phyloP scores from a whole-genome alignment of 768 basidiomycete species.

The Psilocybe azurescens region DNA sequence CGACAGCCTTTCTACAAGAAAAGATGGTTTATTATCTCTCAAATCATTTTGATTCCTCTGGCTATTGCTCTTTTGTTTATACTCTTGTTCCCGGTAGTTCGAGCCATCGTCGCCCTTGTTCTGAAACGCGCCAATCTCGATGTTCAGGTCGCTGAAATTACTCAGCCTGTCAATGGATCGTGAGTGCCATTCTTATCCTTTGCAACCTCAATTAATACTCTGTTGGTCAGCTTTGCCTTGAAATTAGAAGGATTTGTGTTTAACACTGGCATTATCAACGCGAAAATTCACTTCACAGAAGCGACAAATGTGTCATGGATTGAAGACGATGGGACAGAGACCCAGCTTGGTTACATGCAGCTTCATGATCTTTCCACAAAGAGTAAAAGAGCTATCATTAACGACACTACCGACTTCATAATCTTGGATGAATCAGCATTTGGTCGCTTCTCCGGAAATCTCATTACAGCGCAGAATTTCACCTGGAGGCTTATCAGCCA shows the following conservation, averaged over 20 bases:
- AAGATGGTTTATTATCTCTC: slow-evolving; percentile 66
- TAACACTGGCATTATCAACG: slow-evolving; percentile 70
- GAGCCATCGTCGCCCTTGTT: slow-evolving; percentile 68
- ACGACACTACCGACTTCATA: slow-evolving; percentile 62
- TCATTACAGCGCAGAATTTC: slow-evolving; percentile 73
- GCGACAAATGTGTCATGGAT: slow-evolving; percentile 67
- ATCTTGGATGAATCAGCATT: slow-evolving; percentile 64
- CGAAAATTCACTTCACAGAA: slow-evolving; percentile 64
- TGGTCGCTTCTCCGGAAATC: slow-evolving; percentile 58
- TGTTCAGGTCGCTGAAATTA: slow-evolving; percentile 57
- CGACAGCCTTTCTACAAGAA: slow-evolving; percentile 61
- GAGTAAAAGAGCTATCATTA: slow-evolving; percentile 61
- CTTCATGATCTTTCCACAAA: slow-evolving; percentile 53
- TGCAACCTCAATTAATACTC: not conserved
- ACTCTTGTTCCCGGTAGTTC: slow-evolving; percentile 69
- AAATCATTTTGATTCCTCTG: slow-evolving; percentile 52
- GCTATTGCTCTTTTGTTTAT: slow-evolving; percentile 71
- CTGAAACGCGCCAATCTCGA: slow-evolving; percentile 61
- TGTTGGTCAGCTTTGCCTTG: slow-evolving; percentile 51
- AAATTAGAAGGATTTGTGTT: slow-evolving; percentile 60
- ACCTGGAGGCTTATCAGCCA: slow-evolving; percentile 67
- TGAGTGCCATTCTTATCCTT: slow-evolving; percentile 34
- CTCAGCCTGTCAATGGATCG: slow-evolving; percentile 60
- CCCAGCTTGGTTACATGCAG: slow-evolving; percentile 58
- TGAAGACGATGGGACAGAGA: slow-evolving; percentile 46